phyloP scores from a whole-genome alignment of 163 green algal genomes.

The Scenedesmus sp. region DNA sequence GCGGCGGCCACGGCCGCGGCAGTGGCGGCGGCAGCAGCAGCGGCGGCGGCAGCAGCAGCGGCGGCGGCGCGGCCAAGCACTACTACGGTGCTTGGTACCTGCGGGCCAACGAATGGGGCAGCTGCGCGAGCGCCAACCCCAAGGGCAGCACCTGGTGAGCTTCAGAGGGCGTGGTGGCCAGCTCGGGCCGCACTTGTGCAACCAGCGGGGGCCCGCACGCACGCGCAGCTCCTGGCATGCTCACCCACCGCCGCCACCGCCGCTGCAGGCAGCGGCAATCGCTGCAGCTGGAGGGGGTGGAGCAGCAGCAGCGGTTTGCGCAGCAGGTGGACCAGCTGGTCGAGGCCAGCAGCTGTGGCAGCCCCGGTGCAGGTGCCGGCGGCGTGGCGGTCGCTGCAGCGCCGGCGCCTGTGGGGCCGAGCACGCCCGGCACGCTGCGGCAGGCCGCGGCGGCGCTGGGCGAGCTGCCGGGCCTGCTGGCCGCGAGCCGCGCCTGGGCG shows the following conservation, averaged over 20 bases:
- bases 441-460: too few relatives aligned
- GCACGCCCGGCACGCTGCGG: too few relatives aligned
- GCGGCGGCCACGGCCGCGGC: neutral
- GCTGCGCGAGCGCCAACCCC: neutral
- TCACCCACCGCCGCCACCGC: neutral
- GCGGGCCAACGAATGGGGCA: neutral
- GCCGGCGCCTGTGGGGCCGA: neutral
- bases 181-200: neutral
- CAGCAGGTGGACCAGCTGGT: constrained; percentile 9
- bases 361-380: neutral
- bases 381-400: neutral
- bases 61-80: neutral
- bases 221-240: neutral
- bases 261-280: constrained; percentile 5
- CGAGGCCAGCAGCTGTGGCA: neutral
- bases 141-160: constrained; percentile 32
- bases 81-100: constrained; percentile 28
- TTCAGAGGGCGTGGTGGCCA: neutral
- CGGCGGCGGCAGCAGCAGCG: neutral
- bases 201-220: neutral
- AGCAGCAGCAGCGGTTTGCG: constrained; percentile 31
- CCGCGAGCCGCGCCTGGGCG: too few relatives aligned
- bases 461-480: too few relatives aligned
- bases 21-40: neutral
- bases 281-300: constrained; percentile 1